Evolutionary conservation across 78 protist genomes (phyloP), one percentile per base, ranked within the genome.

Genomic region (Tieghemostelium lacteum): DNA sequence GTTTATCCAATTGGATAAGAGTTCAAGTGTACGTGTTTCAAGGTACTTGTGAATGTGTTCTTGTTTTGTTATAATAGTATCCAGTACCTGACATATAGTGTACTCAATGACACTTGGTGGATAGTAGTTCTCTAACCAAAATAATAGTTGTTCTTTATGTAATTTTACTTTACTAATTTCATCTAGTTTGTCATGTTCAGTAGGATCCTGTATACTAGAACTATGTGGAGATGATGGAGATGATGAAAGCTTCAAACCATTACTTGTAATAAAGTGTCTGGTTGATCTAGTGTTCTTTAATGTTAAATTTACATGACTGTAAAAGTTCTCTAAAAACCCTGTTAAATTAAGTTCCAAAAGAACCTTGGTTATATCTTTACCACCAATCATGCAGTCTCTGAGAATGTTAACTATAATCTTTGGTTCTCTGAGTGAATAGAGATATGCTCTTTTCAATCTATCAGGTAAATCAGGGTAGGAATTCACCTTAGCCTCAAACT

Each of bases 31-130:
- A 24, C 54, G 31, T 1, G 16, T 16, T 37, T 83, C 69, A 3
- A 83, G 26, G 40, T 63, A 49, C n/a, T 37, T 52, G 29, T 54
- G 40, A 28, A 83, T 69, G 42, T 83, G 78, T 20, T 83, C 89
- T 58, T 83, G 66, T 3, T 45, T 58, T 17, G 73, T 66, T 14
- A 83, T 54, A 57, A 83, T 83, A 26, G 57, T 17, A 83, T 83
- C 89, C 10, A 83, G 42, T 22, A 83, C 89, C 69, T 83, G 89
- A 16, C 89, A 83, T n/a, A 83, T 83, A 69, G 66, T 83, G 42
- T 83, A 73, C 69, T 83, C 89, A 0, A 83, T 83, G 7, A 83
- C 89, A 19, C 78, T 69, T 8, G 89, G 89, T 42, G 89, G 77
- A 75, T 67, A 83, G 29, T 67, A 69, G 28, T 83, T 69, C 10